These are phyloP conservation scores for Neophaeococcomyces mojaviensis DNA, from an alignment of 2,329 filamentous ascomycete species.

Conservation along the genomic window DNA sequence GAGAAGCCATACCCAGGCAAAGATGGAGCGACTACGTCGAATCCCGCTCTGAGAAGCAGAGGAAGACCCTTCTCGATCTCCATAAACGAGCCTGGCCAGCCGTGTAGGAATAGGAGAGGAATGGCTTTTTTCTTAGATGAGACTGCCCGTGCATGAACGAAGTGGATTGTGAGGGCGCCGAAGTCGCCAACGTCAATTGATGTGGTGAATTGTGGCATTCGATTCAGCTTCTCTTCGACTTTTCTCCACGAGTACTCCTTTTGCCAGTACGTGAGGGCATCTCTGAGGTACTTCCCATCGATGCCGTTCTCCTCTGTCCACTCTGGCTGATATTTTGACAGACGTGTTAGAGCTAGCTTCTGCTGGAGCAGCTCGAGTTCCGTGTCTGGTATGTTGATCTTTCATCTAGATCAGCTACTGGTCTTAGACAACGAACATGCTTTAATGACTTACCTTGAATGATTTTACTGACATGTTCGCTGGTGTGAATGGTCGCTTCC, in stretches of 20 bases:
- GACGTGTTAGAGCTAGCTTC: too few species aligned
- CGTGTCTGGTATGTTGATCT: too few species aligned
- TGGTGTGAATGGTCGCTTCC: too few species aligned
- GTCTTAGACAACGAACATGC: too few species aligned
- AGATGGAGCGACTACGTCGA: constrained; percentile 15
- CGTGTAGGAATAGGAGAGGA: constrained; percentile 15
- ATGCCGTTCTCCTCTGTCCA: too few species aligned
- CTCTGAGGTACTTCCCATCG: too few species aligned
- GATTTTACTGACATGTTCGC: too few species aligned
- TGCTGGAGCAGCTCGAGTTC: too few species aligned
- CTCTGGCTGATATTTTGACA: too few species aligned
- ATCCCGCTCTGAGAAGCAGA: neutral
- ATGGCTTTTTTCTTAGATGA: constrained; percentile 16
- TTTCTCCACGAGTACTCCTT: constrained; percentile 52
- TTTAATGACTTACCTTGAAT: too few species aligned
- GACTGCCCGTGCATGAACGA: constrained; percentile 51
- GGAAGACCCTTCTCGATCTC: constrained; percentile 38
- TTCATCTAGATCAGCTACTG: too few species aligned
- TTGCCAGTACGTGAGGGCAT: too few species aligned
- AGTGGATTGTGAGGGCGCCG: constrained; percentile 55
- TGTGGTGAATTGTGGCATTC: constrained; percentile 50
- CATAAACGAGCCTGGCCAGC: constrained; percentile 16
- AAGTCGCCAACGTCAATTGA: constrained; percentile 37
- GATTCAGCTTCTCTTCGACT: constrained; percentile 52
- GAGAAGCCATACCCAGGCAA: constrained; percentile 10